Conservation (phyloP, 257 asterid genomes). For the Vinca minor region DNA sequence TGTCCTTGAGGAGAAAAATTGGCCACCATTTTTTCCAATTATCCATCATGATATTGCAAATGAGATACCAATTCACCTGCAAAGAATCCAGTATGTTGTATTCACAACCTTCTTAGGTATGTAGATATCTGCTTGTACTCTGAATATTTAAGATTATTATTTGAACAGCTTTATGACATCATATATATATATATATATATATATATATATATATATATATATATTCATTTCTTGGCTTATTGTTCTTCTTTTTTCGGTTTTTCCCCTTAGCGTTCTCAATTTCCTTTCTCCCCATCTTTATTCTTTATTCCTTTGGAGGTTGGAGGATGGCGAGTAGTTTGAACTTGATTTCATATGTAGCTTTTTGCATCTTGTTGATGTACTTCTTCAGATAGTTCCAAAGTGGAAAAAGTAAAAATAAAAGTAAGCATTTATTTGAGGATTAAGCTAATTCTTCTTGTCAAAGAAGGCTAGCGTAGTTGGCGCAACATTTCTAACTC, state of each 20-base stretch:
- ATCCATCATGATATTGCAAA: slow-evolving; percentile 89
- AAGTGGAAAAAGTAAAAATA: not conserved
- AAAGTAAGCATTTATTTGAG: not conserved
- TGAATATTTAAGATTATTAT: not conserved
- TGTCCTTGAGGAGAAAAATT: slow-evolving; percentile 65
- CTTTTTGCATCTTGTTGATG: not conserved
- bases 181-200: too few species aligned
- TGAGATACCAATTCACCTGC: slow-evolving; percentile 92
- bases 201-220: too few species aligned
- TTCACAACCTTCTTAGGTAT: slow-evolving; percentile 84
- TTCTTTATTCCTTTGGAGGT: not conserved
- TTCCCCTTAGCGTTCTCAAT: not conserved
- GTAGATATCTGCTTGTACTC: slow-evolving; percentile 16
- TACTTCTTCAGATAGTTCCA: not conserved
- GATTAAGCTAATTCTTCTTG: not conserved
- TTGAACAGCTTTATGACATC: not conserved
- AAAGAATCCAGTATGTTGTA: slow-evolving; percentile 85
- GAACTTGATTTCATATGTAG: not conserved
- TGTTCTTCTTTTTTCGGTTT: not conserved
- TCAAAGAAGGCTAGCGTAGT: too few species aligned
- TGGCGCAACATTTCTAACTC: too few species aligned
- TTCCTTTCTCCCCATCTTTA: not conserved
- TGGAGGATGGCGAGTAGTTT: not conserved
- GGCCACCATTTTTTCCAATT: slow-evolving; percentile 97
- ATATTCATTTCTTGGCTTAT: too few species aligned